Percentiles rank a stretch among this genome's conserved stretches.
Conservation (phyloP, 345 rosid species). For the Ceriops decandra region DNA sequence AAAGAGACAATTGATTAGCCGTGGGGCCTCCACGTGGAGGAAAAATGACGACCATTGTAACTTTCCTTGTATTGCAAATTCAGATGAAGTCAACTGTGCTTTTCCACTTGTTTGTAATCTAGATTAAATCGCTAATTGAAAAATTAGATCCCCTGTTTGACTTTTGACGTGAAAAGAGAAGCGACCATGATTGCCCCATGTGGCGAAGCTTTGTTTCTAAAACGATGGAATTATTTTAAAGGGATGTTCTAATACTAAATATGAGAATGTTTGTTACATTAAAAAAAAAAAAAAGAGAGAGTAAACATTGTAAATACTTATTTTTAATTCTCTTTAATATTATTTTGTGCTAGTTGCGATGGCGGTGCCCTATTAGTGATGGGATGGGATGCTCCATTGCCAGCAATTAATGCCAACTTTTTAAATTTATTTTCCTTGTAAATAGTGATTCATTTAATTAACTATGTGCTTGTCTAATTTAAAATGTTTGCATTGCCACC, state of each 20-base stretch:
- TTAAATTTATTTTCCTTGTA: too few species aligned
- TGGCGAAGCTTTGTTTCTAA: background rate
- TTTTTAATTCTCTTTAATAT: too few species aligned
- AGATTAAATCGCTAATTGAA: too few species aligned
- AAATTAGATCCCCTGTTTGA: too few species aligned
- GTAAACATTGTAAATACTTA: too few species aligned
- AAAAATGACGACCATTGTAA: conserved; percentile 9
- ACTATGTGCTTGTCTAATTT: too few species aligned
- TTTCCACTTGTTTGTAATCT: too few species aligned
- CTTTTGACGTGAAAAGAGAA: background rate
- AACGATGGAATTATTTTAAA: background rate
- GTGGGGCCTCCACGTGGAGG: conserved; percentile 41
- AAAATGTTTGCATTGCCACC: too few species aligned
- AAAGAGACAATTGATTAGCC: conserved; percentile 15
- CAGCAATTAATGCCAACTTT: background rate
- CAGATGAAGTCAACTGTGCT: background rate
- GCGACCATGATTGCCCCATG: background rate
- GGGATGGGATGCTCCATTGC: background rate
- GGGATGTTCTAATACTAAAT: too few species aligned
- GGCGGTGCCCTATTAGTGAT: background rate
- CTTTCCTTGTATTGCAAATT: background rate
- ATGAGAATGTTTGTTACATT: too few species aligned
- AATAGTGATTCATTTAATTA: too few species aligned
- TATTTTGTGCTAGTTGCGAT: too few species aligned
- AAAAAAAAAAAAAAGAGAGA: background rate